Conservation (phyloP, 768 basidiomycete species). For the Rhizopogon vinicolor region DNA sequence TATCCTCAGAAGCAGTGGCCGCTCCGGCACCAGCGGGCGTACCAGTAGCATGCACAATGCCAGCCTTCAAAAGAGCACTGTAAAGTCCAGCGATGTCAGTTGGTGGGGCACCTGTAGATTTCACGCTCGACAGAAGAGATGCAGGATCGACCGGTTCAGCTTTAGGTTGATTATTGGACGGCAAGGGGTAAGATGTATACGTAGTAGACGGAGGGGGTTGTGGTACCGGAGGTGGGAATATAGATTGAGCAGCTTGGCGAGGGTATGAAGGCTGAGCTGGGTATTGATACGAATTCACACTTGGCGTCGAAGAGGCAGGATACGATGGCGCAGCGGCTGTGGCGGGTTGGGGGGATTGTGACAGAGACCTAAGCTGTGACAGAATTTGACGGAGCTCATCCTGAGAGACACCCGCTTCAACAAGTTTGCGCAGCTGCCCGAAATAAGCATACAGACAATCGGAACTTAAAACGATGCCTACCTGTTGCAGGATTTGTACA, state of each 20-base stretch:
- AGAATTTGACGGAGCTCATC: slow-evolving; percentile 76
- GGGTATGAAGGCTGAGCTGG: slow-evolving; percentile 27
- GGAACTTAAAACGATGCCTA: slow-evolving; percentile 29
- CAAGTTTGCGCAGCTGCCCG: slow-evolving; percentile 59
- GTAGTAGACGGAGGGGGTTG: slow-evolving; percentile 27
- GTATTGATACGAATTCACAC: slow-evolving; percentile 23
- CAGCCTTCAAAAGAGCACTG: slow-evolving; percentile 73
- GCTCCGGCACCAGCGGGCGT: slow-evolving; percentile 49
- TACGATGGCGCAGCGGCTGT: slow-evolving; percentile 21
- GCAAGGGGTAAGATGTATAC: slow-evolving; percentile 17
- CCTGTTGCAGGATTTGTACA: slow-evolving; percentile 77
- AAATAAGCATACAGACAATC: slow-evolving; percentile 5
- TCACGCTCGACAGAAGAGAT: slow-evolving; percentile 21
- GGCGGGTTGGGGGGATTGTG: slow-evolving; percentile 39
- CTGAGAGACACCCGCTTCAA: slow-evolving; percentile 78
- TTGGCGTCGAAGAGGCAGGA: slow-evolving; percentile 9
- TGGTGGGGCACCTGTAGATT: slow-evolving; percentile 18
- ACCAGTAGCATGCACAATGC: slow-evolving; percentile 56
- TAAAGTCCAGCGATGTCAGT: slow-evolving; percentile 54
- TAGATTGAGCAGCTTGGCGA: slow-evolving; percentile 12
- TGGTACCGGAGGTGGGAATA: slow-evolving; percentile 25
- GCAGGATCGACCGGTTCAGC: slow-evolving; percentile 26
- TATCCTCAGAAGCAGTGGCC: slow-evolving; percentile 24
- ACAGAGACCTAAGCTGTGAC: slow-evolving; percentile 59
- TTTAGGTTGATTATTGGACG: slow-evolving; percentile 18